These are phyloP conservation scores for Fistulifera pelliculosa DNA, from an alignment of 108 stramenopile species.

Conservation along the genomic window DNA sequence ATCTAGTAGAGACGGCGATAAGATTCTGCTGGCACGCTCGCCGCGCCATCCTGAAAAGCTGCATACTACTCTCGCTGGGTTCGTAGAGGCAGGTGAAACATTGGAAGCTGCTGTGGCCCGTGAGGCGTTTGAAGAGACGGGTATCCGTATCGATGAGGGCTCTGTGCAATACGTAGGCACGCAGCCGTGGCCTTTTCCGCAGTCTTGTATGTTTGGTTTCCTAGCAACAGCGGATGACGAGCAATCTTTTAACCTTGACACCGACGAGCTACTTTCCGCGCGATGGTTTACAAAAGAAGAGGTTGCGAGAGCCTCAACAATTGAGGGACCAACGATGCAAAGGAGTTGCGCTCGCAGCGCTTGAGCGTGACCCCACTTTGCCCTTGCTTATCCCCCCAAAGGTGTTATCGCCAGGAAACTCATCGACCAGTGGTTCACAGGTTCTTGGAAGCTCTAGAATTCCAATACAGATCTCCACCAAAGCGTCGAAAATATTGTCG, in stretches of 20 bases:
- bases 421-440: conserved; percentile 57
- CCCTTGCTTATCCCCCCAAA: conserved; percentile 61
- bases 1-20: conserved; percentile 28
- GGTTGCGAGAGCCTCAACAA: conserved; percentile 40
- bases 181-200: conserved; percentile 86
- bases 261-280: conserved; percentile 59
- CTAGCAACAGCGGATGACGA: conserved; percentile 40
- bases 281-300: conserved; percentile 52
- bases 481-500: too few species aligned
- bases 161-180: conserved; percentile 48
- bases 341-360: conserved; percentile 36
- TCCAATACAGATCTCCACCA: too few species aligned
- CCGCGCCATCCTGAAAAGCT: conserved; percentile 56
- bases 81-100: conserved; percentile 84
- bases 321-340: conserved; percentile 49
- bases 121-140: conserved; percentile 73
- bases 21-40: conserved; percentile 58
- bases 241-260: conserved; percentile 39
- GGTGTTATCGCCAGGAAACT: conserved; percentile 59
- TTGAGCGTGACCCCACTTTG: conserved; percentile 31
- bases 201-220: conserved; percentile 69
- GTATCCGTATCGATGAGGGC: conserved; percentile 35
- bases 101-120: conserved; percentile 63
- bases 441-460: too few species aligned
- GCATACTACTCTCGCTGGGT: conserved; percentile 72